Evolutionary conservation across 1,284 basidiomycete species (phyloP).

Genomic region (Coriolopsis trogii): DNA sequence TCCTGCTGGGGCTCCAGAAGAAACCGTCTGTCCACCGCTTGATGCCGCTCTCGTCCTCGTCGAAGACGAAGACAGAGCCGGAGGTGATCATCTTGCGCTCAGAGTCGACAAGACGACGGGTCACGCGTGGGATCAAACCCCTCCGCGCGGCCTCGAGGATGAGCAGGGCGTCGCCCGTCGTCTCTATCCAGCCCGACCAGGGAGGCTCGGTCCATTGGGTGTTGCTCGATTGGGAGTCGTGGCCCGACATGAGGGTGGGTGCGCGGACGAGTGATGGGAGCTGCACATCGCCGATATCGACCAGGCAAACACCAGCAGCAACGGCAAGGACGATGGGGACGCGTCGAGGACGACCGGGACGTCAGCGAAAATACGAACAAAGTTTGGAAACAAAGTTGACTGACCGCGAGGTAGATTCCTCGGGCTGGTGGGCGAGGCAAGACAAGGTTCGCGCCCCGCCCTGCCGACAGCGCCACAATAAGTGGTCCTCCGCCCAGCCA

Average conservation of each 20-base stretch:
- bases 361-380: constrained; percentile 31
- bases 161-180: constrained; percentile 92
- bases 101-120: constrained; percentile 90
- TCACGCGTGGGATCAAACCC: constrained; percentile 91
- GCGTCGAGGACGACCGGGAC: constrained; percentile 20
- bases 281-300: constrained; percentile 19
- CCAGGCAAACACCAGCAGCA: constrained; percentile 9
- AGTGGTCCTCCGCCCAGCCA: constrained; percentile 16
- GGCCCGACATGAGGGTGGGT: constrained; percentile 32
- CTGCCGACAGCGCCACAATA: constrained; percentile 29
- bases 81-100: constrained; percentile 93
- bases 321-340: constrained; percentile 8
- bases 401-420: constrained; percentile 34
- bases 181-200: constrained; percentile 93
- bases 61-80: constrained; percentile 96
- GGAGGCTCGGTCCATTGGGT: constrained; percentile 78
- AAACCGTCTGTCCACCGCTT: constrained; percentile 99
- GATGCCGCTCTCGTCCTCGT: constrained; percentile 97
- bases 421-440: constrained; percentile 31
- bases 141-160: constrained; percentile 93
- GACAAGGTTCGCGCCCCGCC: constrained; percentile 36
- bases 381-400: constrained; percentile 35
- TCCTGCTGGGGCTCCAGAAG: constrained; percentile 88
- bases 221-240: constrained; percentile 35
- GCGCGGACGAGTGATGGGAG: constrained; percentile 16